Evolutionary conservation across 2,329 filamentous ascomycete species (phyloP).

Genomic region (Parascedosporium putredinis): DNA sequence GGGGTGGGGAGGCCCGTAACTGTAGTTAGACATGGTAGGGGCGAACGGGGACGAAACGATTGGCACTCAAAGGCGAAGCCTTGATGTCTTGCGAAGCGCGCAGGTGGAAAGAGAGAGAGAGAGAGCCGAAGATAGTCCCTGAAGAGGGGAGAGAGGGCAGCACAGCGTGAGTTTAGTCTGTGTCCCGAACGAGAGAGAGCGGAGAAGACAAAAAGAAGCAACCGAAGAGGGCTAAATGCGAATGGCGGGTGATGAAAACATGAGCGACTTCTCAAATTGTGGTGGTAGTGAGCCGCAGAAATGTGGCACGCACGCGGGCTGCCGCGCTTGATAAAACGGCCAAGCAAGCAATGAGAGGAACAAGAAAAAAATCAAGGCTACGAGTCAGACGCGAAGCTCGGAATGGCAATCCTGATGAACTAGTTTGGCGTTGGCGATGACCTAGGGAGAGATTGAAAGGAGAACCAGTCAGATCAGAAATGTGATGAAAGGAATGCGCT

Average conservation of each 20-base stretch:
- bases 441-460: no score
- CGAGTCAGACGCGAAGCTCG: no score
- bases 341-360: not conserved
- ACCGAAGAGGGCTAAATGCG: not conserved
- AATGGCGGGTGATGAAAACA: not conserved
- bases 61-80: not conserved
- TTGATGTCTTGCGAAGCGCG: no score
- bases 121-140: constrained; percentile 1
- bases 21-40: constrained; percentile 35
- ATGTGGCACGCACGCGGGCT: no score
- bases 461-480: no score
- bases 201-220: not conserved
- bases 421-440: no score
- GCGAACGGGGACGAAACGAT: constrained; percentile 11
- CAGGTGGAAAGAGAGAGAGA: constrained; percentile 4
- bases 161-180: no score
- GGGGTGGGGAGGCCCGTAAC: constrained; percentile 37
- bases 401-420: no score
- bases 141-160: not conserved
- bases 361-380: not conserved
- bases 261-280: no score
- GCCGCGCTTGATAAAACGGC: not conserved
- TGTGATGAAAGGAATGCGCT: no score
- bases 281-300: no score
- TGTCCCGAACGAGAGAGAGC: not conserved